Base-by-base conservation (phyloP, 2,329 filamentous ascomycete genomes). In the Cladosporium velox region DNA sequence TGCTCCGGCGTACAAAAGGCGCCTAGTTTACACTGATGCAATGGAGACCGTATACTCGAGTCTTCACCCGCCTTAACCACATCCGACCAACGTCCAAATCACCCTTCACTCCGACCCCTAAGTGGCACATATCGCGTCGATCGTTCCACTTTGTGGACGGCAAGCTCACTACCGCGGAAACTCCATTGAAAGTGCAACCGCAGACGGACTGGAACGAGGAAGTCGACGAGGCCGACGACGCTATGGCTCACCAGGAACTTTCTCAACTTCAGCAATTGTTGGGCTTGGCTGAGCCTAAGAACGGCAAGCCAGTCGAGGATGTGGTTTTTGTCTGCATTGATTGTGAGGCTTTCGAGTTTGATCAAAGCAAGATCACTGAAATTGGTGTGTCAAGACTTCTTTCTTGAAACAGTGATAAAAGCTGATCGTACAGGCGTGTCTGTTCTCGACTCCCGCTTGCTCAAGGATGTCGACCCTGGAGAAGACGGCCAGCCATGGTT, bases 251-350 rank as follows among this genome's bases (percentile, higher is more conserved):
- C 11, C 57, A 59, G 35, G 51, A 64, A 64, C 34, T 64, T 8
- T 7, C 18, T 0, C 61, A 64, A 14, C 35, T 64, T n/a, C 61
- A 64, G 51, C 21, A 49, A 11, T 12, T 44, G 3, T 30, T 64
- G 51, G 61, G 61, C 24, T 57, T 64, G 51, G n/a, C 15, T 12
- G 21, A 38, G 44, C 38, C 61, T 3, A 49, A 51, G 21, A 34
- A 26, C 18, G 52, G 52, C 52, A 34, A 55, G 8, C 32, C 41
- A 21, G 41, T 41, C 2, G 34, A 59, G 34, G 80, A 83, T 21
- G 83, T 87, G 0, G 83, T 96, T 6, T 90, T 97, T 70, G 82
- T 97, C 66, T 88, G 86, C 69, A 83, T 98, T 52, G 95, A 99
- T 72, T 81, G 95, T 34, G 95, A 99, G 77, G 88, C 90, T 1